Conservation (phyloP, 495 filamentous ascomycete species). For the Neurospora africana region DNA sequence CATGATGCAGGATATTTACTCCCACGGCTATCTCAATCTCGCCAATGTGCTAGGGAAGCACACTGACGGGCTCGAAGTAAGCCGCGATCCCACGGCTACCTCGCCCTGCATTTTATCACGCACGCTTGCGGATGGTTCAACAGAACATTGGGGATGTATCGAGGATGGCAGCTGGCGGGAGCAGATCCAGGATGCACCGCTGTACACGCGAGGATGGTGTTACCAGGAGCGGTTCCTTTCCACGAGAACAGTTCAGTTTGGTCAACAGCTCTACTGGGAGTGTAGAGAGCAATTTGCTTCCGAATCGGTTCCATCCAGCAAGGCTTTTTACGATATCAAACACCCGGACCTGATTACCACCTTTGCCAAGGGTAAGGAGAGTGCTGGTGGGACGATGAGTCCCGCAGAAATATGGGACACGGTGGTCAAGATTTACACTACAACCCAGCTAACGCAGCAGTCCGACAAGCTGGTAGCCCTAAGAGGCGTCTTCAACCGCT, state of each 20-base stretch:
- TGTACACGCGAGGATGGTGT: neutral
- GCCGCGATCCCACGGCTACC: neutral
- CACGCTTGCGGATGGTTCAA: neutral
- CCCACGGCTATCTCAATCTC: neutral
- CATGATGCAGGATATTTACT: neutral
- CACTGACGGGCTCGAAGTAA: neutral
- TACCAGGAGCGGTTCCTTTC: neutral
- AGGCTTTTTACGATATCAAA: neutral
- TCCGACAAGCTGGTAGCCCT: neutral
- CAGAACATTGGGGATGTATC: neutral
- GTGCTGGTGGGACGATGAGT: neutral
- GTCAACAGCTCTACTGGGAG: neutral
- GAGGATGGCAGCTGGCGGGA: neutral
- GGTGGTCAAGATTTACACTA: neutral
- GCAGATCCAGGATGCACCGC: neutral
- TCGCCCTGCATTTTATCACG: neutral
- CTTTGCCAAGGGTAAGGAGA: neutral
- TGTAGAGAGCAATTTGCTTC: neutral
- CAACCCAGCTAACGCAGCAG: neutral
- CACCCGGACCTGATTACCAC: neutral
- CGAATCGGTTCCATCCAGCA: neutral
- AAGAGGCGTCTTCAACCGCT: neutral
- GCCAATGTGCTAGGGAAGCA: neutral
- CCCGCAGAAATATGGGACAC: neutral
- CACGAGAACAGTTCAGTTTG: neutral